Conservation (phyloP, 148 eudicot species). For the Bassia scoparia region DNA sequence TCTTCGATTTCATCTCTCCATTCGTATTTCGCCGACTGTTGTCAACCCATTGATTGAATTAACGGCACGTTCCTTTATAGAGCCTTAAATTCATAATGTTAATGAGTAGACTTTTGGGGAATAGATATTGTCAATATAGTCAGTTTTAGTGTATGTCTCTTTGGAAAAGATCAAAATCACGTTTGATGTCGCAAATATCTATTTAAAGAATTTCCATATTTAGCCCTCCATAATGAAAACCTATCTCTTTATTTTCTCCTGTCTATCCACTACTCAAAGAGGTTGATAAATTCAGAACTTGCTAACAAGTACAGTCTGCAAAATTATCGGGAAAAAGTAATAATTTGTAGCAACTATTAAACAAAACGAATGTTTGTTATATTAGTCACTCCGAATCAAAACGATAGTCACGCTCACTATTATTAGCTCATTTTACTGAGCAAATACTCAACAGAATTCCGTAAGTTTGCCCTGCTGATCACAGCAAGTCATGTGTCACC, state of each 20-base stretch:
- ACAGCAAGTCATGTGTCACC: slow-evolving; percentile 85
- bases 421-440: slow-evolving; percentile 43
- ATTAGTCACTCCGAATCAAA: not conserved
- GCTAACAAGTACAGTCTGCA: not conserved
- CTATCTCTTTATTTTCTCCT: not conserved
- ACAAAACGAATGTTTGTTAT: slow-evolving; percentile 1
- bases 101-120: no score
- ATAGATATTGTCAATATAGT: no score
- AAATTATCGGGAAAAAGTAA: not conserved
- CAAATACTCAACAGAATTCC: slow-evolving; percentile 69
- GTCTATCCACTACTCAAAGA: not conserved
- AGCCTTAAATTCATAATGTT: no score
- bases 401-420: not conserved
- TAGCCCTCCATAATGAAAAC: not conserved
- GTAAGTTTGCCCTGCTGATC: slow-evolving; percentile 71
- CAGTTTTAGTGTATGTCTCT: no score
- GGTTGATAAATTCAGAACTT: not conserved
- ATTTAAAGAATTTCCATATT: not conserved
- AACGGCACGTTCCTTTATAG: no score
- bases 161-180: no score
- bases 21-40: no score
- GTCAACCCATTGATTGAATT: no score
- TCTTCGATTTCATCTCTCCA: no score
- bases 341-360: not conserved
- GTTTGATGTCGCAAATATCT: not conserved